These are phyloP conservation scores for Sphaerulina populicola DNA, from an alignment of 2,329 filamentous ascomycete genomes.

Conservation along the genomic window DNA sequence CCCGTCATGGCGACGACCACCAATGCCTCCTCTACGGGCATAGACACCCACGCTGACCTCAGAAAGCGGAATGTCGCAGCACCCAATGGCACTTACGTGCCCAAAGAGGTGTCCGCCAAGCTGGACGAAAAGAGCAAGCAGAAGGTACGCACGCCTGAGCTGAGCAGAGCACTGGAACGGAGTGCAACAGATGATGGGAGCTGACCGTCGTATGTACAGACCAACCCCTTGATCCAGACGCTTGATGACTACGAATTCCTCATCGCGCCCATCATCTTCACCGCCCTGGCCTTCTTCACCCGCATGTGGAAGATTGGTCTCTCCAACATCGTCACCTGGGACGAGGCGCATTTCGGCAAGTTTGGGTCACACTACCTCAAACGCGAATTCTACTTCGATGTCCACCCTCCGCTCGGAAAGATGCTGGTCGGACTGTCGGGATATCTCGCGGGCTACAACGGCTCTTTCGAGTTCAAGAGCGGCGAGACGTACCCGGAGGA, in stretches of 20 bases:
- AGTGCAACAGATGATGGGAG: conserved; percentile 3
- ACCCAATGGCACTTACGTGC: conserved; percentile 30
- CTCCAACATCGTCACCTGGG: conserved; percentile 66
- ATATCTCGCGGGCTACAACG: conserved; percentile 95
- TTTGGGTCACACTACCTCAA: conserved; percentile 99
- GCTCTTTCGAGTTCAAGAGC: conserved; percentile 98
- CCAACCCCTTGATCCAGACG: conserved; percentile 52
- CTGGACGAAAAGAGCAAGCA: conserved; percentile 42
- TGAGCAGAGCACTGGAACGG: neutral
- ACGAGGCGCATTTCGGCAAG: conserved; percentile 81
- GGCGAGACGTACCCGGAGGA: conserved; percentile 91
- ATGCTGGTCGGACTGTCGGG: conserved; percentile 96
- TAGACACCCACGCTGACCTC: conserved; percentile 39
- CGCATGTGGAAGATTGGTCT: conserved; percentile 60
- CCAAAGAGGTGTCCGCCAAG: conserved; percentile 24
- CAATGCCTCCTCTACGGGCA: conserved; percentile 32
- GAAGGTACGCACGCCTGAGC: conserved; percentile 32
- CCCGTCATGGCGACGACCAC: conserved; percentile 25
- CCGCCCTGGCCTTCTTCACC: conserved; percentile 55
- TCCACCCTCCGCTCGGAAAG: conserved; percentile 92
- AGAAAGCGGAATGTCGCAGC: conserved; percentile 40
- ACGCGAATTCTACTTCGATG: conserved; percentile 98
- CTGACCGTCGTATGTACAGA: conserved; percentile 11
- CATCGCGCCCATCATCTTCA: conserved; percentile 57
- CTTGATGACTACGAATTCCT: conserved; percentile 57